Evolutionary conservation across 2,329 filamentous ascomycete species (phyloP).

Genomic region (Ilyonectria mors-panacis): DNA sequence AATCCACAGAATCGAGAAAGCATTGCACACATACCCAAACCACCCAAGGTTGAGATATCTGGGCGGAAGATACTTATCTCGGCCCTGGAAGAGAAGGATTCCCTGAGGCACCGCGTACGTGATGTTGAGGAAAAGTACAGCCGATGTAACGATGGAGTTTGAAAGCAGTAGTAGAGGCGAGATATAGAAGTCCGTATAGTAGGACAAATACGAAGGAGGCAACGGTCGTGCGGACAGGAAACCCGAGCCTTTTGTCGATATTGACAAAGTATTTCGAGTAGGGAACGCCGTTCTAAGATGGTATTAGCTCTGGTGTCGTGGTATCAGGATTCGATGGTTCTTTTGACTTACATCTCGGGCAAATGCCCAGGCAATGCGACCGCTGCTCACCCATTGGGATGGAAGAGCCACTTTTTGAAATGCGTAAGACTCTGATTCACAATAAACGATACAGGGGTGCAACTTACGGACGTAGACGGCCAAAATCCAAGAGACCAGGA

Average conservation of each 20-base stretch:
- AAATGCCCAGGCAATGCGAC: constrained; percentile 24
- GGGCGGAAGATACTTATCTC: constrained; percentile 21
- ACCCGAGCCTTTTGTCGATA: not conserved
- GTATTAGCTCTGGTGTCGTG: not conserved
- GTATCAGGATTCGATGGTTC: not conserved
- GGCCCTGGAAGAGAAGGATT: constrained; percentile 21
- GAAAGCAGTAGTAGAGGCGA: constrained; percentile 29
- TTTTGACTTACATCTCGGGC: constrained; percentile 17
- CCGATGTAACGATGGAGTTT: constrained; percentile 34
- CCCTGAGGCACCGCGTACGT: constrained; percentile 31
- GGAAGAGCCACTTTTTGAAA: constrained; percentile 7
- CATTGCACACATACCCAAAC: constrained; percentile 27
- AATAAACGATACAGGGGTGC: not conserved
- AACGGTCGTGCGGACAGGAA: constrained; percentile 12
- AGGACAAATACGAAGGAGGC: constrained; percentile 20
- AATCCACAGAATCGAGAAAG: constrained; percentile 29
- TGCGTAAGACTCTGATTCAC: not conserved
- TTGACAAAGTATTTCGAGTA: constrained; percentile 18
- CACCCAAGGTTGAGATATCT: constrained; percentile 29
- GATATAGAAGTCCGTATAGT: constrained; percentile 28
- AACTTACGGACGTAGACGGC: constrained; percentile 19
- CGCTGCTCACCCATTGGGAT: constrained; percentile 18
- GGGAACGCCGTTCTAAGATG: constrained; percentile 3
- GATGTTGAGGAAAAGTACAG: constrained; percentile 29
- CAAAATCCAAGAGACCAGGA: constrained; percentile 6